Evolutionary conservation across 352 stramenopile genomes (phyloP).

Genomic region (Phytopythium litorale): DNA sequence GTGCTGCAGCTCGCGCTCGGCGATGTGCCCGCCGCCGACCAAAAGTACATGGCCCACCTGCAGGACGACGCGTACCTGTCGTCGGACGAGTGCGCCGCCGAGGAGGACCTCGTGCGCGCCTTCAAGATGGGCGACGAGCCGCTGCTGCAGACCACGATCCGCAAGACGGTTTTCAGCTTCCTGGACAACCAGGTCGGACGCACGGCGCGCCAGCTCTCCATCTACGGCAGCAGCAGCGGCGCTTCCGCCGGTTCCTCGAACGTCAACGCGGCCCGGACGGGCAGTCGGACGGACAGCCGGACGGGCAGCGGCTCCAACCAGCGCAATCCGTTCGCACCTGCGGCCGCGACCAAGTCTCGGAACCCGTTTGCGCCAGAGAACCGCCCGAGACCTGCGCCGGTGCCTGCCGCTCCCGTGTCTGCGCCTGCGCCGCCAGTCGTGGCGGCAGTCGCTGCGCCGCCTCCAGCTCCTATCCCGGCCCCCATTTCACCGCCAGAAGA

Average conservation of each 20-base stretch:
- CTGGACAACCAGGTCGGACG: conserved; percentile 77
- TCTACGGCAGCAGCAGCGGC: conserved; percentile 34
- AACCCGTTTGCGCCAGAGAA: conserved; percentile 9
- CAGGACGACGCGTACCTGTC: conserved; percentile 73
- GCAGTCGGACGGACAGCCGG: conserved; percentile 23
- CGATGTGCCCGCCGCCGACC: conserved; percentile 71
- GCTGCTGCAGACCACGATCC: conserved; percentile 62
- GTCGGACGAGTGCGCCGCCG: conserved; percentile 72
- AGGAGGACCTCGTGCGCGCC: conserved; percentile 70
- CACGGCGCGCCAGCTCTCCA: conserved; percentile 59
- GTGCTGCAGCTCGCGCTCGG: conserved; percentile 51
- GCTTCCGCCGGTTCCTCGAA: neutral
- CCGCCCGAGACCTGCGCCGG: neutral
- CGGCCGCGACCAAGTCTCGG: conserved; percentile 3
- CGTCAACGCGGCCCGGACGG: neutral
- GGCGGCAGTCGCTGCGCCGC: neutral
- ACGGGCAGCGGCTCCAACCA: conserved; percentile 14
- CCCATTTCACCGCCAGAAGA: neutral
- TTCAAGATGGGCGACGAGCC: conserved; percentile 81
- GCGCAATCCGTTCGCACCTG: conserved; percentile 10
- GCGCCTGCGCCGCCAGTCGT: neutral
- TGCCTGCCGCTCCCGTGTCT: conserved; percentile 5
- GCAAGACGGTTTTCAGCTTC: conserved; percentile 71
- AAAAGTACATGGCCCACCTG: conserved; percentile 69
- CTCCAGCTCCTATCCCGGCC: neutral